Conservation (phyloP, 495 filamentous ascomycete genomes). For the Rhypophila decipiens region DNA sequence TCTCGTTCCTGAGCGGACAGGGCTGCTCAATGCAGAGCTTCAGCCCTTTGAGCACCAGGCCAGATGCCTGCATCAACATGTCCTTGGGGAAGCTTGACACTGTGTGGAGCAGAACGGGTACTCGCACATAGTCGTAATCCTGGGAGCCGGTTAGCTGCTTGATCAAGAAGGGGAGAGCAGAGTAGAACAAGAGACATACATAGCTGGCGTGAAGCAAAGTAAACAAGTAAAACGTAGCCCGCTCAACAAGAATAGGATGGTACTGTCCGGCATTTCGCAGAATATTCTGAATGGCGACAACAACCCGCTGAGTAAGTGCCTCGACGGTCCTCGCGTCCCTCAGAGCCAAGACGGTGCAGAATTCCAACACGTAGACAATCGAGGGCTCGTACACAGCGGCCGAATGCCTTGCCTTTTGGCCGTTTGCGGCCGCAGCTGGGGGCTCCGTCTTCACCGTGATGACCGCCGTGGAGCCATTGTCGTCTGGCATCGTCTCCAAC, state of each 20-base stretch:
- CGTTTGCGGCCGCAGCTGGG: conserved; percentile 52
- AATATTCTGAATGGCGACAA: conserved; percentile 71
- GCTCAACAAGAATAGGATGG: conserved; percentile 73
- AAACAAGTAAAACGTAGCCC: conserved; percentile 81
- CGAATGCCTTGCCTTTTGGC: conserved; percentile 42
- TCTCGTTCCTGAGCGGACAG: conserved; percentile 74
- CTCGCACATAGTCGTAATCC: conserved; percentile 85
- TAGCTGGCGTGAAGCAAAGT: conserved; percentile 79
- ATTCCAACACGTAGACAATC: conserved; percentile 80
- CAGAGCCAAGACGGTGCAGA: conserved; percentile 78
- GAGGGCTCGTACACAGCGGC: conserved; percentile 76
- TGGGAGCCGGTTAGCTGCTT: conserved; percentile 27
- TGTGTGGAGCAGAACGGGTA: conserved; percentile 86
- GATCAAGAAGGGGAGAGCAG: not conserved
- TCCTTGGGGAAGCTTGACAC: conserved; percentile 81
- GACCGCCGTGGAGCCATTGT: conserved; percentile 63
- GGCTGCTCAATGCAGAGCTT: conserved; percentile 70
- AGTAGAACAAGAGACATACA: conserved; percentile 46
- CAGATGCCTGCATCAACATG: conserved; percentile 66
- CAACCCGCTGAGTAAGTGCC: conserved; percentile 67
- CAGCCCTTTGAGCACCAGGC: conserved; percentile 70
- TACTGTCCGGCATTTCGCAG: conserved; percentile 70
- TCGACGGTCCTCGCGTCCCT: conserved; percentile 67
- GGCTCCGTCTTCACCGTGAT: conserved; percentile 84
- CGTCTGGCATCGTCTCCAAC: conserved; percentile 78